phyloP scores from a whole-genome alignment of 78 protist genomes.

The Dictyostelium brefeldianum region DNA sequence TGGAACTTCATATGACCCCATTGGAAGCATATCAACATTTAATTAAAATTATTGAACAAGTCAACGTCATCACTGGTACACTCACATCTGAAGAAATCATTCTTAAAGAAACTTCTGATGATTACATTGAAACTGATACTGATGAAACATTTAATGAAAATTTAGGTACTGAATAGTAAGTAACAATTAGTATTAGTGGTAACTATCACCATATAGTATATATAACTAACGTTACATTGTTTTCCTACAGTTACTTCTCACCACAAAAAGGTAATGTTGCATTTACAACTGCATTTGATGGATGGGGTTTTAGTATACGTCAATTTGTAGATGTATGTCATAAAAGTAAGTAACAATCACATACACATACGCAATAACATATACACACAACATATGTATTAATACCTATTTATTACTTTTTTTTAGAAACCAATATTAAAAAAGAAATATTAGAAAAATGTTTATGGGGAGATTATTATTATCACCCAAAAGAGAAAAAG shows the following conservation, averaged over 20 bases:
- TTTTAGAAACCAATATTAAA: conserved; percentile 77
- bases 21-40: conserved; percentile 92
- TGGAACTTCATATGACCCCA: conserved; percentile 91
- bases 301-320: conserved; percentile 94
- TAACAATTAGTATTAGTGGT: background rate
- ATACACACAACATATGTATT: background rate
- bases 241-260: conserved; percentile 62
- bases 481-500: conserved; percentile 78
- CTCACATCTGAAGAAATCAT: conserved; percentile 78
- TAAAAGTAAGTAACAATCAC: conserved; percentile 41
- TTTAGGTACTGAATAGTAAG: conserved; percentile 6
- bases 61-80: conserved; percentile 88
- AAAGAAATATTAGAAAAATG: conserved; percentile 70
- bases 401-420: too few species aligned
- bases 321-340: conserved; percentile 77
- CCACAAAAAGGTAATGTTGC: conserved; percentile 97
- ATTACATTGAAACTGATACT: background rate
- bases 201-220: too few species aligned
- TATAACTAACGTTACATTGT: too few species aligned
- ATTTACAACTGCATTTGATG: conserved; percentile 93
- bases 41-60: conserved; percentile 88
- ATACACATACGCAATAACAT: background rate
- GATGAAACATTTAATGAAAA: conserved; percentile 13
- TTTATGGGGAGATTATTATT: conserved; percentile 97
- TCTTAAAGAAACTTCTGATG: conserved; percentile 52